phyloP scores from a whole-genome alignment of 2,329 filamentous ascomycete species.

The Colletotrichum echinochloae region DNA sequence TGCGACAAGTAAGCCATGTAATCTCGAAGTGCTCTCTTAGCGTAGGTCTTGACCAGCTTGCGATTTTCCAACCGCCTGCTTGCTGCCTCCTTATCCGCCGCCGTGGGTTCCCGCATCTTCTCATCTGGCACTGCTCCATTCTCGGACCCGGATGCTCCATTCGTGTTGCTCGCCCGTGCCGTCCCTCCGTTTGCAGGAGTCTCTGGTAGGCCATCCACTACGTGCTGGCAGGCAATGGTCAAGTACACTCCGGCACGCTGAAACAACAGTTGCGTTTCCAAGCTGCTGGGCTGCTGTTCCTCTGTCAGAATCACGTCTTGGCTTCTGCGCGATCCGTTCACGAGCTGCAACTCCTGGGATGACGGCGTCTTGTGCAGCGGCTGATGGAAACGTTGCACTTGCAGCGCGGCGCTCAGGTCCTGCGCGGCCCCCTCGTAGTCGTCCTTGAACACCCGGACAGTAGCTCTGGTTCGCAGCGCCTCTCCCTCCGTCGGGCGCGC shows the following conservation, averaged over 20 bases:
- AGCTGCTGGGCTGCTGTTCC: slow-evolving; percentile 74
- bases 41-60: slow-evolving; percentile 78
- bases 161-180: slow-evolving; percentile 17
- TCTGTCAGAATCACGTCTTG: slow-evolving; percentile 54
- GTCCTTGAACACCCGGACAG: slow-evolving; percentile 80
- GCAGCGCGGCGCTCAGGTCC: slow-evolving; percentile 77
- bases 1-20: slow-evolving; percentile 78
- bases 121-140: slow-evolving; percentile 15
- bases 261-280: slow-evolving; percentile 81
- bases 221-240: slow-evolving; percentile 75
- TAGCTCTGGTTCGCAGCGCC: slow-evolving; percentile 77
- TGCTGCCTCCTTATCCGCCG: slow-evolving; percentile 60
- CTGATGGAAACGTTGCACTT: slow-evolving; percentile 63
- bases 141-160: slow-evolving; percentile 2
- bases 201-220: slow-evolving; percentile 64
- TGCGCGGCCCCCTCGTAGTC: slow-evolving; percentile 76
- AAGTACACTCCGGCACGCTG: slow-evolving; percentile 81
- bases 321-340: slow-evolving; percentile 44
- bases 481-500: slow-evolving; percentile 73
- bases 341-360: slow-evolving; percentile 62
- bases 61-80: slow-evolving; percentile 58
- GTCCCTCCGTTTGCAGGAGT: slow-evolving; percentile 17
- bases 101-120: slow-evolving; percentile 45
- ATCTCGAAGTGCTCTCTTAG: slow-evolving; percentile 81
- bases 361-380: slow-evolving; percentile 60